Evolutionary conservation across 2,329 filamentous ascomycete genomes (phyloP).

Genomic region (Claviceps pazoutovae): DNA sequence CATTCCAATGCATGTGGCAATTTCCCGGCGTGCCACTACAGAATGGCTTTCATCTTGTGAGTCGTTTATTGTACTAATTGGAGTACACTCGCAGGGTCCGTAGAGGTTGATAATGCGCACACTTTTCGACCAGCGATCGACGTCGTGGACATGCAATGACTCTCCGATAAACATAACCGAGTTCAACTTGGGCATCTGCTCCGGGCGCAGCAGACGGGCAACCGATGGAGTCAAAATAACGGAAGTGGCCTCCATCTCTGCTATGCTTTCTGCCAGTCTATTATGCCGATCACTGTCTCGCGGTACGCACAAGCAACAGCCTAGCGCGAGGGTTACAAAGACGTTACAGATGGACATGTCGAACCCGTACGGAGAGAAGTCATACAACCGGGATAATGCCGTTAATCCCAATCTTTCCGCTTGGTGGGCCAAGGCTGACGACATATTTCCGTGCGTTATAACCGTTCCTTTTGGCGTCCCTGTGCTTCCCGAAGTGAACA

Average conservation of each 20-base stretch:
- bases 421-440: slow-evolving; percentile 11
- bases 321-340: slow-evolving; percentile 1
- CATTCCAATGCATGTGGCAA: background rate
- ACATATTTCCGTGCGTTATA: background rate
- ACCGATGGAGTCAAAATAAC: background rate
- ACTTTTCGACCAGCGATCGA: slow-evolving; percentile 1
- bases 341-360: slow-evolving; percentile 4
- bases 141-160: slow-evolving; percentile 1
- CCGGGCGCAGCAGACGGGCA: background rate
- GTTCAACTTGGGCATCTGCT: background rate
- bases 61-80: slow-evolving; percentile 4
- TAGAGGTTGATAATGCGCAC: slow-evolving; percentile 10
- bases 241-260: background rate
- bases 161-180: slow-evolving; percentile 7
- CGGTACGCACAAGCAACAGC: slow-evolving; percentile 7
- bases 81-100: slow-evolving; percentile 11
- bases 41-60: too few relatives aligned
- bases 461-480: background rate
- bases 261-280: background rate
- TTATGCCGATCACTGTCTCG: slow-evolving; percentile 3
- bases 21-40: too few relatives aligned
- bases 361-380: slow-evolving; percentile 8
- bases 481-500: background rate
- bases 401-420: slow-evolving; percentile 14
- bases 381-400: slow-evolving; percentile 17